Evolutionary conservation across 1,139 yeast species (phyloP), one percentile per base, ranked within the genome.

Genomic region (Magnusiomyces suaveolens): DNA sequence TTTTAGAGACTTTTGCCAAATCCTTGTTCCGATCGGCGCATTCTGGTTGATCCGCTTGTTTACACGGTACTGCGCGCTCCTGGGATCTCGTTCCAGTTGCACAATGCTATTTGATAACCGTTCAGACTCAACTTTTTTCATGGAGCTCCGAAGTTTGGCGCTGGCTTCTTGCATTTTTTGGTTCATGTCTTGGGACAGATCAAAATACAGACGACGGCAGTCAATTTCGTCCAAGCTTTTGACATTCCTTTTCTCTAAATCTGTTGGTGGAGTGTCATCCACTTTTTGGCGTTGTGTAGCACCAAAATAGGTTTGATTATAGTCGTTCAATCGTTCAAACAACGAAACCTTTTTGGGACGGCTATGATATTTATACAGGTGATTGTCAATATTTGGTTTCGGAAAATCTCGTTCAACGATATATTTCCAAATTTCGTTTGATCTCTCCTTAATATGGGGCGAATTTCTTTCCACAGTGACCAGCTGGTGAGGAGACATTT

Each of bases 321-420:
- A 29, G 12, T 6, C 33, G 33, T 29, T 29, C 12, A 36, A n/a
- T n/a, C 41, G 8, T 10, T 36, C 41, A 36, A 36, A 36, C 41
- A 36, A 36, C 4, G 41, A 8, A n/a, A 3, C 16, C 4, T 10
- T 14, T n/a, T 16, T 36, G 41, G 4, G 4, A 10, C 3, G 18
- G 16, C 16, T 36, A 14, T 36, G 18, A 14, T 36, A 3, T 6
- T 8, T 36, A 10, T 36, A 10, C 4, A 36, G 41, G 41, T 36
- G 16, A 10, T 36, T 36, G 16, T 4, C 16, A 36, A 36, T 36
- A 3, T 3, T 36, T 10, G 16, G 14, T n/a, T 12, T 21, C 10
- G 51, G 20, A 36, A 48, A 48, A 14, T 48, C 51, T 10, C 43
- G 26, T n/a, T 48, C 23, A n/a, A 48, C 43, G 2, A 36, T n/a